phyloP scores from a whole-genome alignment of 2,329 filamentous ascomycete genomes.

The Neocucurbitaria cava region DNA sequence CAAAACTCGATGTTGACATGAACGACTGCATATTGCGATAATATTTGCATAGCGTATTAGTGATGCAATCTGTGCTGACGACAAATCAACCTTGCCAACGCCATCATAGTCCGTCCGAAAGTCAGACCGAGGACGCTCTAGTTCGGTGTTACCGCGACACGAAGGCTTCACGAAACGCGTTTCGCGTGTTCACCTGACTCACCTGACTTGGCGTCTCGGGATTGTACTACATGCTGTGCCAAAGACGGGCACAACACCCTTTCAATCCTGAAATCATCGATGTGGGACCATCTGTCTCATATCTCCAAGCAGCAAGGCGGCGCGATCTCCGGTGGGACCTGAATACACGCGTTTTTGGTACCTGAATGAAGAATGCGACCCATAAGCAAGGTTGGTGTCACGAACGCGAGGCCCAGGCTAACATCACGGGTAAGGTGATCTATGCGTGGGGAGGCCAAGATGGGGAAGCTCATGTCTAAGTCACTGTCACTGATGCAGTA shows the following conservation, averaged over 20 bases:
- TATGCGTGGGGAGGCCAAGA: not conserved
- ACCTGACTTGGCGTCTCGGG: constrained; percentile 23
- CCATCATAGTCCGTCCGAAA: not conserved
- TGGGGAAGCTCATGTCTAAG: constrained; percentile 13
- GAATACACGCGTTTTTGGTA: constrained; percentile 33
- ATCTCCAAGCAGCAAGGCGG: constrained; percentile 29
- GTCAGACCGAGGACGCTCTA: not conserved
- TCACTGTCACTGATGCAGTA: constrained; percentile 8
- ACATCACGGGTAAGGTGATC: not conserved
- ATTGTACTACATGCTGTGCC: constrained; percentile 11
- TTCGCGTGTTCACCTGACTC: constrained; percentile 26
- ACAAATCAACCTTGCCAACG: not conserved
- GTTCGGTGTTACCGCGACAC: not conserved
- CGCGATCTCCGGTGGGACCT: constrained; percentile 19
- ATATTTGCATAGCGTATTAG: not conserved
- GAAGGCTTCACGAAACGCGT: constrained; percentile 13
- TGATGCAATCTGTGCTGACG: not conserved
- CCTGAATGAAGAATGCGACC: constrained; percentile 36
- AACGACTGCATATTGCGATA: not conserved
- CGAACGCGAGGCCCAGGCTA: constrained; percentile 12
- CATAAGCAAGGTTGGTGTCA: constrained; percentile 41
- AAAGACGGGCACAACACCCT: constrained; percentile 1
- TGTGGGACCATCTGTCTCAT: constrained; percentile 34
- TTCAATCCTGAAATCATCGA: constrained; percentile 6
- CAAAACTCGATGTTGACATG: not conserved